Percentiles rank a stretch among this genome's conserved stretches.
Conservation (phyloP, 345 rosid genomes). For the Bruguiera parviflora region DNA sequence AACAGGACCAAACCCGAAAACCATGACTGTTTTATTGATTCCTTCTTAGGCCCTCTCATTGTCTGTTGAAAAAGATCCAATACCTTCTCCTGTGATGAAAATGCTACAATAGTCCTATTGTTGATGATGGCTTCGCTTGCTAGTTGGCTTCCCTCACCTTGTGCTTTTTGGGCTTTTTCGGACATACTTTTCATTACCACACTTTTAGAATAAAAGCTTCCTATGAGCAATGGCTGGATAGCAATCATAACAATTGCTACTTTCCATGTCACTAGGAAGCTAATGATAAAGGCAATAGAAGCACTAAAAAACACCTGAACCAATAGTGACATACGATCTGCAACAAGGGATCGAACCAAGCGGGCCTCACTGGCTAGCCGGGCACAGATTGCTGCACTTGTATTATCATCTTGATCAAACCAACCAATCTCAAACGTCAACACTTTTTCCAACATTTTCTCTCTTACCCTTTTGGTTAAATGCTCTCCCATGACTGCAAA, state of each 20-base stretch:
- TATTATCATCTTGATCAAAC: conserved; percentile 52
- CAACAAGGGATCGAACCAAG: conserved; percentile 40
- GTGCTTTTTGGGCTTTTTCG: conserved; percentile 36
- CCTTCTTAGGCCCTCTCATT: conserved; percentile 37
- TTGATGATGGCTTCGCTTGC: conserved; percentile 50
- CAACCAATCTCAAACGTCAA: conserved; percentile 47
- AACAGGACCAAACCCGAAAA: conserved; percentile 40
- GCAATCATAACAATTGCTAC: conserved; percentile 44
- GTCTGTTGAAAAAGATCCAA: conserved; percentile 28
- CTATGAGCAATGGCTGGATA: conserved; percentile 44
- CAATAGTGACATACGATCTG: conserved; percentile 38
- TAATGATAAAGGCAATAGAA: conserved; percentile 27
- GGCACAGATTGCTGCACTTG: conserved; percentile 45
- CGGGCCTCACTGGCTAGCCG: conserved; percentile 38
- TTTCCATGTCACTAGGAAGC: conserved; percentile 41
- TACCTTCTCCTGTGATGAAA: conserved; percentile 47
- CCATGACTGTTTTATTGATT: conserved; percentile 48
- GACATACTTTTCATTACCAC: conserved; percentile 55
- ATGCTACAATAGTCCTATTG: conserved; percentile 49
- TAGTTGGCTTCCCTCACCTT: conserved; percentile 38
- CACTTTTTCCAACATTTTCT: conserved; percentile 31
- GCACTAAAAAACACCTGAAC: conserved; percentile 42
- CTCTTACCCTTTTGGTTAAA: conserved; percentile 39
- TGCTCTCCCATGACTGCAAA: conserved; percentile 48
- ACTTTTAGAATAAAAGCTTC: conserved; percentile 36